phyloP scores from a whole-genome alignment of 371 early-diverging fungal species.

The Rhizopus stolonifer region DNA sequence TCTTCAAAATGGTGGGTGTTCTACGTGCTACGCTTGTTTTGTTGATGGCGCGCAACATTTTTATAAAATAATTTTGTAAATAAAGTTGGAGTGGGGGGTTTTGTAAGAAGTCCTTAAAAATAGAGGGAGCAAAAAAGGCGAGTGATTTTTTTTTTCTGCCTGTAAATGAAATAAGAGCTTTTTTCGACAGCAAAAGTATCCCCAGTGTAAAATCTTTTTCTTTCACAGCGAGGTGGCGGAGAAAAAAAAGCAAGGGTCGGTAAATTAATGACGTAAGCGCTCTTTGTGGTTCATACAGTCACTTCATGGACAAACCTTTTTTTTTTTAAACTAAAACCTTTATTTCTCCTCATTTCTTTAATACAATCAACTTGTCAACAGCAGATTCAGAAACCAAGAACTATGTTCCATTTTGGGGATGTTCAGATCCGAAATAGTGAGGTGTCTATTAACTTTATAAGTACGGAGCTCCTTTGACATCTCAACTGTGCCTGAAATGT shows the following conservation, averaged over 20 bases:
- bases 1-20: constrained; percentile 43
- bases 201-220: background rate
- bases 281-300: too few species aligned
- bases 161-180: constrained; percentile 5
- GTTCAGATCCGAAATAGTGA: too few species aligned
- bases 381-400: too few species aligned
- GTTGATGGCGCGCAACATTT: constrained; percentile 56
- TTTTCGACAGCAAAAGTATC: background rate
- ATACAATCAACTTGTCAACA: too few species aligned
- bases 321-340: too few species aligned
- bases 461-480: too few species aligned
- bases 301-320: too few species aligned
- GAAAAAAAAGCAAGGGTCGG: constrained; percentile 8
- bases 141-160: constrained; percentile 8
- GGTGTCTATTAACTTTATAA: too few species aligned
- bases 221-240: constrained; percentile 4
- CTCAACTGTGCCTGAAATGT: too few species aligned
- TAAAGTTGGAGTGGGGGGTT: constrained; percentile 36
- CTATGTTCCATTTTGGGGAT: too few species aligned
- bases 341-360: too few species aligned
- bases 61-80: constrained; percentile 1
- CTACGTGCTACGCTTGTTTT: constrained; percentile 47
- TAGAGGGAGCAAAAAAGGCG: constrained; percentile 8
- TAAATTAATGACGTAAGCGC: background rate
- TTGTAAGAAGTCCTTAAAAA: constrained; percentile 3